A percentile compares a stretch with the other conserved stretches of the same genome.
Conservation (phyloP, 2,329 filamentous ascomycete genomes). For the Albifimbria verrucaria region DNA sequence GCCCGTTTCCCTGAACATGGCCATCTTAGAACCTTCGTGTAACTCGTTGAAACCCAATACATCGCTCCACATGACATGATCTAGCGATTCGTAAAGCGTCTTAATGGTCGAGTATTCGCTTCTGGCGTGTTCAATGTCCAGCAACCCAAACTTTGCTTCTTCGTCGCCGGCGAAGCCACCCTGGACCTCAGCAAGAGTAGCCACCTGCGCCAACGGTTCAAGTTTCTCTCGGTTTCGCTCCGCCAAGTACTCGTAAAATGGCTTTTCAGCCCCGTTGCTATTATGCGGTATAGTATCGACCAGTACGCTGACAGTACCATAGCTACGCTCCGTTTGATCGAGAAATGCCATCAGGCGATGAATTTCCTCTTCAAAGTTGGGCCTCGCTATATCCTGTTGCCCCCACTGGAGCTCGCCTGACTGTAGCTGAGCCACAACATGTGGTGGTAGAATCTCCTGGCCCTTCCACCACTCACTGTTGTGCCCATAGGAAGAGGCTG, state of each 20-base stretch:
- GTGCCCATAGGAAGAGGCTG: slow-evolving; percentile 49
- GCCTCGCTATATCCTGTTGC: slow-evolving; percentile 21
- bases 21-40: slow-evolving; percentile 35
- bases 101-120: slow-evolving; percentile 34
- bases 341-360: slow-evolving; percentile 63
- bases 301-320: slow-evolving; percentile 52
- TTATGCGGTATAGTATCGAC: slow-evolving; percentile 31
- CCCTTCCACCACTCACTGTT: slow-evolving; percentile 62
- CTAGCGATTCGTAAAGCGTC: slow-evolving; percentile 45
- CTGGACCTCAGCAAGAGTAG: slow-evolving; percentile 23
- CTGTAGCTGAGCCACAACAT: slow-evolving; percentile 30
- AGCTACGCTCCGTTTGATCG: slow-evolving; percentile 56
- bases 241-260: slow-evolving; percentile 42
- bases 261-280: slow-evolving; percentile 33
- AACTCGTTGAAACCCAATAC: slow-evolving; percentile 34
- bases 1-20: slow-evolving; percentile 41
- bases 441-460: slow-evolving; percentile 41
- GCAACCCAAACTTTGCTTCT: slow-evolving; percentile 35
- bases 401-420: slow-evolving; percentile 26
- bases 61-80: slow-evolving; percentile 46
- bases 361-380: slow-evolving; percentile 49
- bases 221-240: slow-evolving; percentile 21
- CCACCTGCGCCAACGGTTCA: slow-evolving; percentile 30
- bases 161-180: slow-evolving; percentile 27
- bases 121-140: slow-evolving; percentile 37